These are phyloP conservation scores for Galeopsis tetrahit DNA, from an alignment of 257 asterid genomes.

Conservation along the genomic window DNA sequence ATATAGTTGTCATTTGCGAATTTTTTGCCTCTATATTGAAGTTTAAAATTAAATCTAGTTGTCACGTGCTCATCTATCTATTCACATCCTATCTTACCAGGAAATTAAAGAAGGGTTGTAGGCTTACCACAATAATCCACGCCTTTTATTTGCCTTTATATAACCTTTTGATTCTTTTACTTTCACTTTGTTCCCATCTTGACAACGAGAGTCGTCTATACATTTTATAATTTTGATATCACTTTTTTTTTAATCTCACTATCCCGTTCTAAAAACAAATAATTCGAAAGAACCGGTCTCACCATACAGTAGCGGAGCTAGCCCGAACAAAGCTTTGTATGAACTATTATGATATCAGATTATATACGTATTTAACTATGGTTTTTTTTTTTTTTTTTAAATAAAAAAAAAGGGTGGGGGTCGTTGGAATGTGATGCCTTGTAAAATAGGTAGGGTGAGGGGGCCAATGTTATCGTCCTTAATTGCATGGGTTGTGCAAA, in stretches of 20 bases:
- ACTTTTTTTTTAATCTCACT: no score
- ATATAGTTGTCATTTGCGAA: not conserved
- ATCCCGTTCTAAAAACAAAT: no score
- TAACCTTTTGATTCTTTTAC: slow-evolving; percentile 27
- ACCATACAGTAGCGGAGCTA: no score
- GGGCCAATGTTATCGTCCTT: not conserved
- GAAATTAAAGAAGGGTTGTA: not conserved
- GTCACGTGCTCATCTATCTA: not conserved
- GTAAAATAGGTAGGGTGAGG: slow-evolving; percentile 35
- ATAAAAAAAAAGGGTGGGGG: not conserved
- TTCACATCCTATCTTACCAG: slow-evolving; percentile 20
- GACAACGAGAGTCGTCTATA: not conserved
- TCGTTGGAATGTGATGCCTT: slow-evolving; percentile 20
- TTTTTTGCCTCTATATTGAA: no score
- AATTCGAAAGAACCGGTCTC: no score
- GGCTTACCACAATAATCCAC: slow-evolving; percentile 15
- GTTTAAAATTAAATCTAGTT: not conserved
- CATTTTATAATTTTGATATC: not conserved
- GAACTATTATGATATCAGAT: no score
- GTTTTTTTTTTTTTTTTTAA: no score
- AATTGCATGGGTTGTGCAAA: slow-evolving; percentile 25
- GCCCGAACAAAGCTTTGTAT: no score
- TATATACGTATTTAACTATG: no score
- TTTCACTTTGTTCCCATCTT: slow-evolving; percentile 23
- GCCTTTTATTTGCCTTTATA: slow-evolving; percentile 28